Conservation (phyloP, 768 basidiomycete genomes). For the Melanogaster broomeanus region DNA sequence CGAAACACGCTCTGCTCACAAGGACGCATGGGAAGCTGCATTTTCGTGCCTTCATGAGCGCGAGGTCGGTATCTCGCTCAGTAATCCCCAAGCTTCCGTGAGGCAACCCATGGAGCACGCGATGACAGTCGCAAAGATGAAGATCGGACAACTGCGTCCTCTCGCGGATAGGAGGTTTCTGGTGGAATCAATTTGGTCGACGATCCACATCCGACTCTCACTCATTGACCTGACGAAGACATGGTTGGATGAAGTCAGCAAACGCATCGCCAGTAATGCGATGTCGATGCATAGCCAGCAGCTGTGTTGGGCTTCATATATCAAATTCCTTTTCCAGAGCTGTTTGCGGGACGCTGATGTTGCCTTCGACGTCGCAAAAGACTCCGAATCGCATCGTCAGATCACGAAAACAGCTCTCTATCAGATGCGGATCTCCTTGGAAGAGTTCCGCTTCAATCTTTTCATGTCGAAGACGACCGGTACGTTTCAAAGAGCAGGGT, state of each 20-base stretch:
- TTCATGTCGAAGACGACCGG: constrained; percentile 29
- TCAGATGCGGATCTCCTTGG: constrained; percentile 46
- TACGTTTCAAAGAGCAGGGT: constrained; percentile 15
- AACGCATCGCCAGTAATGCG: constrained; percentile 18
- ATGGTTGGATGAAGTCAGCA: constrained; percentile 40
- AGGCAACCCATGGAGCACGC: constrained; percentile 48
- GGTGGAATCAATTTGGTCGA: constrained; percentile 61
- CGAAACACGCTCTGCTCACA: constrained; percentile 53
- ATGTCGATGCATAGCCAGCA: constrained; percentile 25
- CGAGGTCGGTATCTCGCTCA: constrained; percentile 40
- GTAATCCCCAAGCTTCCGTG: constrained; percentile 38
- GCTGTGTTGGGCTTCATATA: constrained; percentile 48
- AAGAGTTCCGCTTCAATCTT: constrained; percentile 52
- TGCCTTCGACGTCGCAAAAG: constrained; percentile 46
- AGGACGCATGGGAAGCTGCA: constrained; percentile 61
- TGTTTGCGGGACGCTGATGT: constrained; percentile 48
- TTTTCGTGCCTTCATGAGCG: constrained; percentile 50
- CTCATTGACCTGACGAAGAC: constrained; percentile 45
- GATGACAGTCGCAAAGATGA: constrained; percentile 49
- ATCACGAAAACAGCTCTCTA: constrained; percentile 46
- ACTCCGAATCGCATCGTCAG: constrained; percentile 56
- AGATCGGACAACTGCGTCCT: constrained; percentile 59
- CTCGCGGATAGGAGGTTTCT: constrained; percentile 59
- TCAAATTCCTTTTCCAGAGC: constrained; percentile 45
- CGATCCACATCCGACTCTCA: constrained; percentile 52